Base-by-base conservation (phyloP, 169 alveolate species). In the Babesia caballi region DNA sequence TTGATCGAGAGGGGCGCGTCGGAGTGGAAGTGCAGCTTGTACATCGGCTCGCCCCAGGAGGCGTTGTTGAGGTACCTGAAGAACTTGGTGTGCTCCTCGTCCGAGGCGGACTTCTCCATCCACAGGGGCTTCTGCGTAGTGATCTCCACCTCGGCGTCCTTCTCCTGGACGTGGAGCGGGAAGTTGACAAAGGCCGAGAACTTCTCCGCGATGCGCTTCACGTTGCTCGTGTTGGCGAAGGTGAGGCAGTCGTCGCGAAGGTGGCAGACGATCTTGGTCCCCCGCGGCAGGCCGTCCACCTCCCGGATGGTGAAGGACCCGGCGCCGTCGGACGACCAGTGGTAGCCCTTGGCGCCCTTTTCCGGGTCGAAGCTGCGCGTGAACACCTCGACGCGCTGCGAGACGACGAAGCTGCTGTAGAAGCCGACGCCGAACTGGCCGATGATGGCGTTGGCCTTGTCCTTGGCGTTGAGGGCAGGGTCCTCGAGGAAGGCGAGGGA, bases 1-100 rank as follows among this genome's bases (percentile, higher is more conserved):
- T 95, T 95, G 71, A 96, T 96, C 14, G 96, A 80, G 35, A 96
- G 91, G 8, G 99, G 99, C 58, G 96, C 98, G 74, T 96, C 99
- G 25, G 98, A 88, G 53, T 90, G 85, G 89, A 92, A 96, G 72
- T 75, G 84, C 21, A 96, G 69, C 51, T 85, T 88, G 89, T 89
- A 94, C 75, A 92, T 83, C 15, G 95, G 95, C 50, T 89, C 91
- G 12, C 92, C 93, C 80, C 89, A 92, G 23, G 93, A 75, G n/a
- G 90, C 75, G 60, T 85, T 82, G 56, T 66, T 67, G 46, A 90
- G 84, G 75, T 77, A 83, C 40, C 93, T 50, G 93, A 92, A 96
- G 89, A 95, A 96, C 50, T 85, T 86, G 25, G 82, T 84, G 78
- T 96, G 97, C 66, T 96, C 98, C 57, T 95, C 97, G 60, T 92